These are phyloP conservation scores for Paspalum notatum DNA, from an alignment of 176 grass and related monocot species.

Conservation along the genomic window DNA sequence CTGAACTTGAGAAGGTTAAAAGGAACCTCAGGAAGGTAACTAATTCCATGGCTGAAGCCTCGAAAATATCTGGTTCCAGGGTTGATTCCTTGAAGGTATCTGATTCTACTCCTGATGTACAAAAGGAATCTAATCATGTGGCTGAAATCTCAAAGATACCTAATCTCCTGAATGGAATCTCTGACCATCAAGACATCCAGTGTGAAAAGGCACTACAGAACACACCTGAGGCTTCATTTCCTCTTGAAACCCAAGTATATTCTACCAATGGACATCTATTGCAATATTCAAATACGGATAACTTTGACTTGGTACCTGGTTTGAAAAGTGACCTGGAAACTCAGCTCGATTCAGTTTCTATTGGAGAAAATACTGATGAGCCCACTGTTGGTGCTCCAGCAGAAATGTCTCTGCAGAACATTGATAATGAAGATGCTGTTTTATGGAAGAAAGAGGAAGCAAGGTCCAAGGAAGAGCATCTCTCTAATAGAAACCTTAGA, in stretches of 20 bases:
- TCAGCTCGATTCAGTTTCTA: constrained; percentile 23
- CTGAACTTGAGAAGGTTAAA: constrained; percentile 95
- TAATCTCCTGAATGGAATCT: constrained; percentile 41
- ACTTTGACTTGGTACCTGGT: constrained; percentile 43
- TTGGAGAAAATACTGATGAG: constrained; percentile 45
- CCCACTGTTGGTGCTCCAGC: constrained; percentile 33
- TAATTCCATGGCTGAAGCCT: constrained; percentile 71
- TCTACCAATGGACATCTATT: constrained; percentile 39
- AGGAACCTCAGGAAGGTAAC: constrained; percentile 84
- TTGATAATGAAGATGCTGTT: constrained; percentile 47
- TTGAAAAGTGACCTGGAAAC: constrained; percentile 52
- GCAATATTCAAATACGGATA: constrained; percentile 48
- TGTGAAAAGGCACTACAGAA: constrained; percentile 36
- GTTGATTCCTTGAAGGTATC: constrained; percentile 65
- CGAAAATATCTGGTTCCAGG: constrained; percentile 62
- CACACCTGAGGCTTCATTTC: constrained; percentile 39
- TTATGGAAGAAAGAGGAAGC: constrained; percentile 50
- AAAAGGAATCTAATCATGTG: constrained; percentile 50
- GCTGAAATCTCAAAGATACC: constrained; percentile 57
- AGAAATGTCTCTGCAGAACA: constrained; percentile 48
- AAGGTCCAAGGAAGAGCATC: constrained; percentile 58
- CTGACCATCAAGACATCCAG: constrained; percentile 47
- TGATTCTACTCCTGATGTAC: constrained; percentile 48
- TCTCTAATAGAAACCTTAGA: constrained; percentile 53
- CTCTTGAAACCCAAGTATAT: constrained; percentile 38